phyloP scores from a whole-genome alignment of 2,329 filamentous ascomycete genomes.

The Penicillium sclerotigenum region DNA sequence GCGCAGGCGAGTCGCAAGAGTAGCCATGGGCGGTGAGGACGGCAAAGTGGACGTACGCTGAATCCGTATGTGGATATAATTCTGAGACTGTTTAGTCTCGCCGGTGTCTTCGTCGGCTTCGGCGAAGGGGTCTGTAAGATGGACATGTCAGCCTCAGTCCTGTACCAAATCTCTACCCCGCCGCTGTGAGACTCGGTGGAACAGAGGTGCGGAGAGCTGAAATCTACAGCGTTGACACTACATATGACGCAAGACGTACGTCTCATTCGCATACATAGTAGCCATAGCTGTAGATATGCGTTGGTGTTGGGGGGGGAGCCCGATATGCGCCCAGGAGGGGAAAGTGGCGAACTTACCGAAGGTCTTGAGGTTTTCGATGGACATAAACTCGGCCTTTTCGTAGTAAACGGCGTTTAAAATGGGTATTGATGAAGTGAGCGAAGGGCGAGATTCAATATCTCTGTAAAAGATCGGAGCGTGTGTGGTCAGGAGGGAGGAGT shows the following conservation, averaged over 20 bases:
- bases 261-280: background rate
- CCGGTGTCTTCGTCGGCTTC: conserved; percentile 99
- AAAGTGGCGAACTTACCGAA: conserved; percentile 65
- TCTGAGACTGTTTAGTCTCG: conserved; percentile 91
- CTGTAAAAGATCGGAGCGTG: conserved; percentile 26
- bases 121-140: conserved; percentile 91
- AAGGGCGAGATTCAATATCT: conserved; percentile 35
- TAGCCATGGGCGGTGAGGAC: background rate
- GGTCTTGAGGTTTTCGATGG: conserved; percentile 98
- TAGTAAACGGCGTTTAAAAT: conserved; percentile 49
- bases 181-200: conserved; percentile 21
- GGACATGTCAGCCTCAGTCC: conserved; percentile 34
- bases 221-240: background rate
- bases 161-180: conserved; percentile 38
- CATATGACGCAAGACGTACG: background rate
- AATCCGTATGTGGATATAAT: conserved; percentile 99
- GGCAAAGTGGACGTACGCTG: conserved; percentile 68
- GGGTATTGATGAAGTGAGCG: conserved; percentile 32
- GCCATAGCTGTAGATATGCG: conserved; percentile 1
- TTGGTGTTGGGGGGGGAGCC: conserved; percentile 2
- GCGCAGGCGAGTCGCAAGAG: conserved; percentile 4
- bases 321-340: conserved; percentile 19
- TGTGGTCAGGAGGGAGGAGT: conserved; percentile 14
- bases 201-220: conserved; percentile 3
- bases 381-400: conserved; percentile 84